phyloP scores from a whole-genome alignment of 441 rosid species.

The Jatropha podagrica region DNA sequence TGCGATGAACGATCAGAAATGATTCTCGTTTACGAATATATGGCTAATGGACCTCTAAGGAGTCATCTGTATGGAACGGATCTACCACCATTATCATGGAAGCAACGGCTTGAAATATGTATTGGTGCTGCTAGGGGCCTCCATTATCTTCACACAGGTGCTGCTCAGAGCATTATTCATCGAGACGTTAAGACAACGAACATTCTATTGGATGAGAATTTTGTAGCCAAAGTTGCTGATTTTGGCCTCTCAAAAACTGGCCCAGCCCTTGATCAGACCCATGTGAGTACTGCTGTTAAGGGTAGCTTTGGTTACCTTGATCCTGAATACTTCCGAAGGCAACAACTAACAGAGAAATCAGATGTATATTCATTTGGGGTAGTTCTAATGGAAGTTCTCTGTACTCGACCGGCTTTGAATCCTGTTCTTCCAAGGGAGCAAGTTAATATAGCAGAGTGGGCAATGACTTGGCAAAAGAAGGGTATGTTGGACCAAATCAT shows the following conservation, averaged over 20 bases:
- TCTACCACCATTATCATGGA: constrained; percentile 82
- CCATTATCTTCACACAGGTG: constrained; percentile 95
- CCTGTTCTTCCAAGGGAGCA: constrained; percentile 95
- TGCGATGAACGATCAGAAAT: constrained; percentile 95
- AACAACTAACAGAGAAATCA: constrained; percentile 90
- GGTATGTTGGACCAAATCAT: constrained; percentile 91
- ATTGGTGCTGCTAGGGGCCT: constrained; percentile 97
- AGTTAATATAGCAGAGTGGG: constrained; percentile 99
- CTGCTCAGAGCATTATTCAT: constrained; percentile 93
- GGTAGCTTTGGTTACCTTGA: constrained; percentile 98
- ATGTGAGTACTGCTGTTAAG: constrained; percentile 97
- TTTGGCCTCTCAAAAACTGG: constrained; percentile 98
- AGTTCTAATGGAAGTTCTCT: constrained; percentile 92
- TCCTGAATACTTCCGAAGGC: constrained; percentile 97
- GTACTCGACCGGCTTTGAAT: constrained; percentile 92
- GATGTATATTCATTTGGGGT: constrained; percentile 98
- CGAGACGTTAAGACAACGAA: constrained; percentile 98
- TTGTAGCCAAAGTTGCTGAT: constrained; percentile 96
- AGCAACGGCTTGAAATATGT: constrained; percentile 92
- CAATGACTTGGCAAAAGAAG: constrained; percentile 94
- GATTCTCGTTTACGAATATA: constrained; percentile 91
- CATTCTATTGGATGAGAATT: constrained; percentile 85
- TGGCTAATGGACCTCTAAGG: constrained; percentile 97
- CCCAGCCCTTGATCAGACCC: constrained; percentile 90
- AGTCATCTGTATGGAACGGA: constrained; percentile 93